Evolutionary conservation across 805 yeast species (phyloP).

Genomic region (Kodamaea nitidulidarum): DNA sequence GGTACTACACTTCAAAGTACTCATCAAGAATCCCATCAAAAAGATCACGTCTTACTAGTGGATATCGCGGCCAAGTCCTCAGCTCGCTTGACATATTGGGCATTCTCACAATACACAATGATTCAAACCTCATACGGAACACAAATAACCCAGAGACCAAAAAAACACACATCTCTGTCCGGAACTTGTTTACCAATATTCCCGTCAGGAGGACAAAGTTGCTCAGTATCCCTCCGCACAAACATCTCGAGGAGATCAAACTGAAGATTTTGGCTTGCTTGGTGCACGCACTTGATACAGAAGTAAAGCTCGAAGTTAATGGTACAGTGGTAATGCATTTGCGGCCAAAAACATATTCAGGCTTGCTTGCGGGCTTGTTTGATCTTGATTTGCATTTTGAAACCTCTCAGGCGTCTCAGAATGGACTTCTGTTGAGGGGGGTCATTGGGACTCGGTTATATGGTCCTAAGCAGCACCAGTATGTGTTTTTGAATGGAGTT

Average conservation of each 20-base stretch:
- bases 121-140: too few species aligned
- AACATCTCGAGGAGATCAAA: slow-evolving; percentile 26
- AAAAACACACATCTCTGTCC: slow-evolving; percentile 33
- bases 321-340: neutral
- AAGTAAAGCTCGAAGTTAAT: slow-evolving; percentile 11
- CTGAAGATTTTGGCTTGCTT: slow-evolving; percentile 24
- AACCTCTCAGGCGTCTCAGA: slow-evolving; percentile 20
- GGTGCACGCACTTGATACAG: slow-evolving; percentile 19
- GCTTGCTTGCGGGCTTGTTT: slow-evolving; percentile 1
- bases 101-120: too few species aligned
- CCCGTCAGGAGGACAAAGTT: slow-evolving; percentile 40
- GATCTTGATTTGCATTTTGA: slow-evolving; percentile 14
- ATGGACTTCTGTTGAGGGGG: slow-evolving; percentile 29
- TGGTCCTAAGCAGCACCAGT: slow-evolving; percentile 39
- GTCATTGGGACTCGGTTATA: slow-evolving; percentile 35
- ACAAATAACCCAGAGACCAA: too few species aligned
- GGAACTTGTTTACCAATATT: slow-evolving; percentile 38
- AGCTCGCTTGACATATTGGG: too few species aligned
- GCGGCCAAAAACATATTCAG: neutral
- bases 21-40: too few species aligned
- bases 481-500: slow-evolving; percentile 43
- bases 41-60: too few species aligned
- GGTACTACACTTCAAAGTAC: too few species aligned
- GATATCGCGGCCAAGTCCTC: too few species aligned
- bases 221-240: slow-evolving; percentile 15